Percentiles rank a stretch among this genome's conserved stretches.
These are phyloP conservation scores for Nitzschia putrida DNA, from an alignment of 108 stramenopile genomes.

Conservation along the genomic window DNA sequence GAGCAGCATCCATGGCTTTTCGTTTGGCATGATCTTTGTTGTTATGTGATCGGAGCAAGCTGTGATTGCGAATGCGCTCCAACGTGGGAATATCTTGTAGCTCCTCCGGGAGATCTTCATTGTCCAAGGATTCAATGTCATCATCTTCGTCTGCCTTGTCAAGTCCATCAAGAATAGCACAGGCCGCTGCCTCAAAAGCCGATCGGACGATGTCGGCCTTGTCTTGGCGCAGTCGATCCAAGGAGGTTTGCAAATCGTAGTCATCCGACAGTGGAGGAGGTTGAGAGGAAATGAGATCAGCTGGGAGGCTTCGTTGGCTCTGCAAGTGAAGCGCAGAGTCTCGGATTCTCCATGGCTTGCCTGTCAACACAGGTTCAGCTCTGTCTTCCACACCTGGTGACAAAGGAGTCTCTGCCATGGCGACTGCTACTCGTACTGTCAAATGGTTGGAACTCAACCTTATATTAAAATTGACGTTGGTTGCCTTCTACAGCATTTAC, in stretches of 20 bases:
- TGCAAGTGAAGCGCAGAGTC: slow-evolving; percentile 31
- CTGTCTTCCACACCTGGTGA: too few relatives aligned
- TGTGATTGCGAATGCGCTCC: slow-evolving; percentile 33
- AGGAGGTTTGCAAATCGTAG: slow-evolving; percentile 23
- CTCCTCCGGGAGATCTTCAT: slow-evolving; percentile 15
- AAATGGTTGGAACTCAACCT: too few relatives aligned
- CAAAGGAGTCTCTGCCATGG: too few relatives aligned
- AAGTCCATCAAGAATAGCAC: slow-evolving; percentile 24
- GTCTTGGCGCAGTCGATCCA: slow-evolving; percentile 37
- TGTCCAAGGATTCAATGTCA: slow-evolving; percentile 17
- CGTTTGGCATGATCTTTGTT: slow-evolving; percentile 54
- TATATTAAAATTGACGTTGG: too few relatives aligned
- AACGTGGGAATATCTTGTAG: slow-evolving; percentile 25
- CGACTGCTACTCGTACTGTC: too few relatives aligned
- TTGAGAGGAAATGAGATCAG: background rate
- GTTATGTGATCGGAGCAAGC: slow-evolving; percentile 41
- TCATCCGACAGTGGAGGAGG: slow-evolving; percentile 7
- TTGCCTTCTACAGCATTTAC: too few relatives aligned
- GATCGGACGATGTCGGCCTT: slow-evolving; percentile 42
- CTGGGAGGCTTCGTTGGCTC: background rate
- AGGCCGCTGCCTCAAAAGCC: slow-evolving; percentile 51
- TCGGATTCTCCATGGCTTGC: slow-evolving; percentile 33
- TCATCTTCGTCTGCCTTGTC: slow-evolving; percentile 35
- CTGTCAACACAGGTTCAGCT: too few relatives aligned
- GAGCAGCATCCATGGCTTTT: slow-evolving; percentile 2